Base-by-base conservation (phyloP, 2,329 filamentous ascomycete genomes). In the Lasiodiplodia sp. region DNA sequence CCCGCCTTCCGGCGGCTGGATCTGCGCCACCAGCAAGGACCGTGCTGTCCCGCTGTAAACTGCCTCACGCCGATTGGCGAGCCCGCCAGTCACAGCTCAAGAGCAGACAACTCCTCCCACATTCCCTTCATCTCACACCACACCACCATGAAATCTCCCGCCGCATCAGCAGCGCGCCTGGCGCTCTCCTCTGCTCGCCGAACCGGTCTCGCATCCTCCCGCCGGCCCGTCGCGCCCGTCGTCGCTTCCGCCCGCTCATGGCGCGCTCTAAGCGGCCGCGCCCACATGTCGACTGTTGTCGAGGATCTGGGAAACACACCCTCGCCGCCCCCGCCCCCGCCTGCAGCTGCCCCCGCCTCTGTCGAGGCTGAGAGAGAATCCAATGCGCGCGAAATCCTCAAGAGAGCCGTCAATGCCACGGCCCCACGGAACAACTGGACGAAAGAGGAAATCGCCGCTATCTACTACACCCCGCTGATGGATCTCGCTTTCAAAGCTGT, bases 381-480 rank as follows among this genome's bases (percentile, higher is more conserved):
- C 51, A 60, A 60, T 44, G 67, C 67, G 31, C 56, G 60, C 58
- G 47, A 68, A 25, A 77, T 77, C 60, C 76, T 85, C 60, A 77
- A 80, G 69, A 72, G 77, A 72, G 91, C 92, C 10, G 83, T 91
- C 25, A 83, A 86, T 55, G 89, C 90, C 25, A 85, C 81, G 1
- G 81, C 77, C 6, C 87, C 92, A 14, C 85, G 92, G 62, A 90
- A 89, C 75, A 87, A 90, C 78, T 97, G 93, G 94, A 92, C 92
- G 6, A 88, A 87, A 72, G 89, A 94, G 71, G 91, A 97, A 81
- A 93, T 97, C 71, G 83, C 90, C 11, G 88, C 91, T 71, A 91
- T 97, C 73, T 96, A 96, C 82, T 87, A 94, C 76, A 91, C 90
- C 63, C 92, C 93, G 18, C 83, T 96, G 77, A 90, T 94, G 84